These are phyloP conservation scores for Talaromyces sp. DNA, from an alignment of 2,329 filamentous ascomycete species.

Conservation along the genomic window DNA sequence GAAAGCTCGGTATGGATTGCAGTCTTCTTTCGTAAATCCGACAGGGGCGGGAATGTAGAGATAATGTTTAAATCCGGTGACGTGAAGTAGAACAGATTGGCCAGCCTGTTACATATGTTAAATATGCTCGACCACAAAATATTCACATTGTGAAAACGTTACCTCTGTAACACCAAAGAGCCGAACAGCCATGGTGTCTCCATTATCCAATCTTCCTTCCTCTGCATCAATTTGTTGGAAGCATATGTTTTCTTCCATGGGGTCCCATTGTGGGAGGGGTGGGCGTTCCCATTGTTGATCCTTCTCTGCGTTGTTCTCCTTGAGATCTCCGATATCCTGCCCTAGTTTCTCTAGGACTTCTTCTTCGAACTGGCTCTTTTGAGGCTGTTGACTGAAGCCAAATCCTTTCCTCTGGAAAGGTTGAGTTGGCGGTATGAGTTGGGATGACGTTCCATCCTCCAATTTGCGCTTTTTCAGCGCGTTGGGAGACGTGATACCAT, in stretches of 20 bases:
- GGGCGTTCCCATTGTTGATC: constrained; percentile 89
- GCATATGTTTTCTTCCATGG: constrained; percentile 68
- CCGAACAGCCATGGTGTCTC: constrained; percentile 78
- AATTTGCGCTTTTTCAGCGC: constrained; percentile 82
- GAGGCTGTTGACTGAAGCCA: constrained; percentile 66
- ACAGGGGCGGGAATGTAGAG: constrained; percentile 89
- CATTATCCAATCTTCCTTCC: constrained; percentile 74
- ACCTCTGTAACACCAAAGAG: constrained; percentile 90
- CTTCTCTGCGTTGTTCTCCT: constrained; percentile 84
- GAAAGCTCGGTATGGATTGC: constrained; percentile 74
- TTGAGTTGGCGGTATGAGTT: constrained; percentile 64
- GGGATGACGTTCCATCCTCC: constrained; percentile 56
- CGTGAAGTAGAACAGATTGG: constrained; percentile 91
- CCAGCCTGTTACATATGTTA: constrained; percentile 55
- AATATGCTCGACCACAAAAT: neutral
- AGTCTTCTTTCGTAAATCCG: constrained; percentile 77
- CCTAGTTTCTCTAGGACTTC: constrained; percentile 95
- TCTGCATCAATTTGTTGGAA: constrained; percentile 97
- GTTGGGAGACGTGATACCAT: constrained; percentile 58
- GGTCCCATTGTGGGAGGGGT: constrained; percentile 62
- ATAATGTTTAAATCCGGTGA: constrained; percentile 95
- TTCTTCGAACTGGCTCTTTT: constrained; percentile 91
- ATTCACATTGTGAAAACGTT: constrained; percentile 11
- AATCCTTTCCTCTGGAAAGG: constrained; percentile 58
- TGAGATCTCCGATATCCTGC: constrained; percentile 85